Evolutionary conservation across 805 yeast genomes (phyloP).

Genomic region (Torulaspora indica): DNA sequence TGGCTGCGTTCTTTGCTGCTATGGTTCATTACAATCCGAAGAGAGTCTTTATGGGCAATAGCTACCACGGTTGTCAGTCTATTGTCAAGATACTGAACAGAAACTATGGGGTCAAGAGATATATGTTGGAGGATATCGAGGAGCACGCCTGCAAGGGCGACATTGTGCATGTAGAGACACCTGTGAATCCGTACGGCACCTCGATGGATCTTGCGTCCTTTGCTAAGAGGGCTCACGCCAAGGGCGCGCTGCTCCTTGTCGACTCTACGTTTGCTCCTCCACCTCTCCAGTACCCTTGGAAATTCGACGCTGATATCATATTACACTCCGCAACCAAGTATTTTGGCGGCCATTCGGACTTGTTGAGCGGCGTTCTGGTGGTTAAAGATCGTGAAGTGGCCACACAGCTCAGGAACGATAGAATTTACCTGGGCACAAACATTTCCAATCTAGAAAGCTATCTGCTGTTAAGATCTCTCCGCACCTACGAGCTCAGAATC

Average conservation of each 20-base stretch:
- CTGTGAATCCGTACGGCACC: constrained; percentile 78
- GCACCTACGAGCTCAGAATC: constrained; percentile 75
- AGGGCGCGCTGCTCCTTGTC: constrained; percentile 67
- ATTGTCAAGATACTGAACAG: constrained; percentile 60
- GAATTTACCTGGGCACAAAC: constrained; percentile 72
- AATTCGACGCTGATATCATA: constrained; percentile 80
- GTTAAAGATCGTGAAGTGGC: constrained; percentile 52
- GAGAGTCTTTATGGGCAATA: constrained; percentile 65
- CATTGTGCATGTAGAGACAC: constrained; percentile 78
- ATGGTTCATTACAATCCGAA: constrained; percentile 70
- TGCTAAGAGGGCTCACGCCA: constrained; percentile 67
- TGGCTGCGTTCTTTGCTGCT: constrained; percentile 75
- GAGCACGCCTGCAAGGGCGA: constrained; percentile 54
- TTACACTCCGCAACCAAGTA: constrained; percentile 92
- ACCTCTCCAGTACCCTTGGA: constrained; percentile 76
- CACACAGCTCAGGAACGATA: constrained; percentile 50
- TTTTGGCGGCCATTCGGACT: constrained; percentile 93
- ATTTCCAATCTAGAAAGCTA: constrained; percentile 74
- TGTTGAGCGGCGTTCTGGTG: constrained; percentile 74
- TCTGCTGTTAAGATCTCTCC: constrained; percentile 68
- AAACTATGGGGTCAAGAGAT: constrained; percentile 50
- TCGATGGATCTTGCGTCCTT: constrained; percentile 57
- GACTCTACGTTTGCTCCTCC: constrained; percentile 96
- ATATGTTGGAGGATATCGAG: constrained; percentile 50
- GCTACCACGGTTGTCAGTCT: constrained; percentile 82